Base-by-base conservation (phyloP, 164 flowering plant species). In the Houttuynia cordata region DNA sequence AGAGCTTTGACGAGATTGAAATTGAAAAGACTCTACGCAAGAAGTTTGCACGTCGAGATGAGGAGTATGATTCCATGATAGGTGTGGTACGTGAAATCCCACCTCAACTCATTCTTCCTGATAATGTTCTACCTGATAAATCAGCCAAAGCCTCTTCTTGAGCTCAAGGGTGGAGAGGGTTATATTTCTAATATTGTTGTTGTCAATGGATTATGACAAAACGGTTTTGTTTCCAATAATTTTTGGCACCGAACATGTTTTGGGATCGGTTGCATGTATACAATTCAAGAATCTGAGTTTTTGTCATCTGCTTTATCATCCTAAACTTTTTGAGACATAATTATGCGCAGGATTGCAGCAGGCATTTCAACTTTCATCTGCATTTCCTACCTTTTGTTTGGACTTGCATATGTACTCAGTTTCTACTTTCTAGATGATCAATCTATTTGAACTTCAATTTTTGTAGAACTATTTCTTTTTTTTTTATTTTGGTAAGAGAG, bases 1-100 rank as follows among this genome's bases (percentile, higher is more conserved):
- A 92, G 78, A 24, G 78, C 49, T 85, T 92, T 56, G 96, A 92
- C n/a, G 91, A 84, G 77, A 87, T 85, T 45, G 98, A 89, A 70
- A 76, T 88, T 64, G 95, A 85, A 74, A 92, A 92, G 82, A 79
- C 76, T n/a, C 81, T 89, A 25, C 82, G 89, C 65, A 87, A 85
- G 82, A 92, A 87, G 78, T 87, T 77, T 80, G 96, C 98, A n/a
- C 77, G 57, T 14, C 56, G 70, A 59, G 96, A 91, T 59, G 97
- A 87, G 70, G 96, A 88, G 53, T 88, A 91, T 64, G 97, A 88
- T 62, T 85, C 98, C 22, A 79, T 88, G 82, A 65, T 87, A 30
- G 91, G 87, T 65, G 81, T 81, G 42, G 88, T 84, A 47, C 84
- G 94, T 51, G 97, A 87, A 73, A 77, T 76, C 17, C 90, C 94